phyloP scores from a whole-genome alignment of 805 yeast genomes.

The Saccharomycopsis sp. region DNA sequence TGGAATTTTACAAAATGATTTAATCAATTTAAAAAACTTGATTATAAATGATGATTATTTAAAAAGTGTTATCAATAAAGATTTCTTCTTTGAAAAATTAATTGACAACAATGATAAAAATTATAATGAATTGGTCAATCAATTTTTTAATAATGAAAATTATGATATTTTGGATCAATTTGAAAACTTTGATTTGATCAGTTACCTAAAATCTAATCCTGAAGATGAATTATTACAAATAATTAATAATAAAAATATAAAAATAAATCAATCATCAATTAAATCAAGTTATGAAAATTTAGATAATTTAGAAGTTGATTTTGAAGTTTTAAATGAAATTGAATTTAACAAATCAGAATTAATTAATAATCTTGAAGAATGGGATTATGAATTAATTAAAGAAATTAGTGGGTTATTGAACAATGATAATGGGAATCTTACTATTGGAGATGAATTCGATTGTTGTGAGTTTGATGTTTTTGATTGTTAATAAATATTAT shows the following conservation, averaged over 20 bases:
- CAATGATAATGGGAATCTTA: background rate
- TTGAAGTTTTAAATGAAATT: constrained; percentile 1
- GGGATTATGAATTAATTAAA: constrained; percentile 12
- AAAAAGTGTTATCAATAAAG: constrained; percentile 7
- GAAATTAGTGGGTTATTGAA: constrained; percentile 9
- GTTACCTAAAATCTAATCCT: background rate
- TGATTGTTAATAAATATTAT: too few relatives aligned
- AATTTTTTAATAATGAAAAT: constrained; percentile 10
- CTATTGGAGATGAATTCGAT: background rate
- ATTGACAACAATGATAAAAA: background rate
- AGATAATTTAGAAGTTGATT: constrained; percentile 7
- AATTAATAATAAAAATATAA: too few relatives aligned
- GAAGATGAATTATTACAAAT: background rate
- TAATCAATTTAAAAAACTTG: constrained; percentile 12
- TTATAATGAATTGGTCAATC: constrained; percentile 9
- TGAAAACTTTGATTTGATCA: background rate
- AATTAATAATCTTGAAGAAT: constrained; percentile 1
- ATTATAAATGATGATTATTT: constrained; percentile 14
- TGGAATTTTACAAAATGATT: constrained; percentile 13
- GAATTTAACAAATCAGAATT: background rate
- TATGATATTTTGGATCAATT: background rate
- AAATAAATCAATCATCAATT: background rate
- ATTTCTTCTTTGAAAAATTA: background rate
- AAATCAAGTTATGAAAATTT: constrained; percentile 6
- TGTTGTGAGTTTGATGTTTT: constrained; percentile 13